Conservation (phyloP, 2,329 filamentous ascomycete species). For the Davidsoniella neocaledoniae region DNA sequence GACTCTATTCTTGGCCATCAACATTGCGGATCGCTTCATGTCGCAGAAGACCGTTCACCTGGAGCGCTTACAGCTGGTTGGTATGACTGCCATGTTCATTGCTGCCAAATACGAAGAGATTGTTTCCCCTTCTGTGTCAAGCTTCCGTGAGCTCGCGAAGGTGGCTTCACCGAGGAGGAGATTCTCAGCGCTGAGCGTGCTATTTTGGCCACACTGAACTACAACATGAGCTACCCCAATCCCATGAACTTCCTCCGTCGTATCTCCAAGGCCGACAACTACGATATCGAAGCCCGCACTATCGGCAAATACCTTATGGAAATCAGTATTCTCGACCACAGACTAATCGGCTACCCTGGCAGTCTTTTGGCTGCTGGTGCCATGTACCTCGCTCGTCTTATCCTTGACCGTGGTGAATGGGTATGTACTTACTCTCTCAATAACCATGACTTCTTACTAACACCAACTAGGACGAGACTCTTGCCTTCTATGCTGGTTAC, state of each 20-base stretch:
- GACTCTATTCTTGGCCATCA: constrained; percentile 90
- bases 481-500: constrained; percentile 86
- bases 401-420: constrained; percentile 84
- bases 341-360: constrained; percentile 77
- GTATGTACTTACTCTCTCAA: constrained; percentile 32
- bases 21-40: constrained; percentile 95
- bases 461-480: constrained; percentile 51
- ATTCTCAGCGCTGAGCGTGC: constrained; percentile 96
- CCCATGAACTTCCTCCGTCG: constrained; percentile 99
- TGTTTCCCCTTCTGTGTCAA: constrained; percentile 85
- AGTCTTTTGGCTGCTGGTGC: constrained; percentile 82
- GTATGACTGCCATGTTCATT: constrained; percentile 98
- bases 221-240: constrained; percentile 96
- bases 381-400: constrained; percentile 87
- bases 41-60: constrained; percentile 91
- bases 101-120: constrained; percentile 99
- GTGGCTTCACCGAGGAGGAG: constrained; percentile 87
- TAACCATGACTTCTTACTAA: constrained; percentile 18
- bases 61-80: constrained; percentile 88
- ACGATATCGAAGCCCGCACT: constrained; percentile 94
- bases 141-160: constrained; percentile 96
- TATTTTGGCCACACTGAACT: constrained; percentile 77
- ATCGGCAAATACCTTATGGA: constrained; percentile 96
- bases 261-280: constrained; percentile 98
- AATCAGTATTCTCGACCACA: constrained; percentile 87